Evolutionary conservation across 768 basidiomycete species (phyloP).

Genomic region (Russula sp.): DNA sequence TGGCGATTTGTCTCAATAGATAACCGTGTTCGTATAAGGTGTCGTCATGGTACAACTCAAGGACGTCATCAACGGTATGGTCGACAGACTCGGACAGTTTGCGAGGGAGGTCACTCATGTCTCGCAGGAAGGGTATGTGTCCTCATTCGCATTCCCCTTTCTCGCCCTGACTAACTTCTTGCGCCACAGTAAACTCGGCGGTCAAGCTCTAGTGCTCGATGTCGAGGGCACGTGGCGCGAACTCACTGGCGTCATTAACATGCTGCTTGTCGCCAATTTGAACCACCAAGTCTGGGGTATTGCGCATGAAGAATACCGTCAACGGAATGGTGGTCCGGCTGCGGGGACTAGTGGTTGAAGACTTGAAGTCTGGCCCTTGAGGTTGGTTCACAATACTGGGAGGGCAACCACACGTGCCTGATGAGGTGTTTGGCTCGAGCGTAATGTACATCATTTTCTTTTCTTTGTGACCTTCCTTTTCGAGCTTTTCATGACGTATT

Average conservation of each 20-base stretch:
- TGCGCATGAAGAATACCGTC: slow-evolving; percentile 58
- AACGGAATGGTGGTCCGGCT: slow-evolving; percentile 43
- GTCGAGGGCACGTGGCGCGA: slow-evolving; percentile 85
- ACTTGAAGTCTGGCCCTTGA: slow-evolving; percentile 71
- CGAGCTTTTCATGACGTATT: background rate
- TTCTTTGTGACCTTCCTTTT: background rate
- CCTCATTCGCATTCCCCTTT: background rate
- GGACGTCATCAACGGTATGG: slow-evolving; percentile 44
- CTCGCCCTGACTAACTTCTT: slow-evolving; percentile 5
- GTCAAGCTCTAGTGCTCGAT: slow-evolving; percentile 77
- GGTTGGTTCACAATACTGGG: slow-evolving; percentile 82
- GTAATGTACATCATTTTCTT: slow-evolving; percentile 44
- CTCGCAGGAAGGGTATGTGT: slow-evolving; percentile 53
- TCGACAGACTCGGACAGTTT: slow-evolving; percentile 68
- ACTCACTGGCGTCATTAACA: slow-evolving; percentile 73
- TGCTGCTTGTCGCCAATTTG: slow-evolving; percentile 58
- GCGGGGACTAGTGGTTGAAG: slow-evolving; percentile 67
- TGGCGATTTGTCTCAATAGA: slow-evolving; percentile 46
- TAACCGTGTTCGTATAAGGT: slow-evolving; percentile 46
- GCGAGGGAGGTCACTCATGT: slow-evolving; percentile 81
- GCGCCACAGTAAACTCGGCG: slow-evolving; percentile 56
- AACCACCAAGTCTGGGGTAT: slow-evolving; percentile 52
- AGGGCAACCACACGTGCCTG: slow-evolving; percentile 78
- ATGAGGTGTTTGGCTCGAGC: slow-evolving; percentile 77
- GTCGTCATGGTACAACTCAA: slow-evolving; percentile 47